Base-by-base conservation (phyloP, 2,329 filamentous ascomycete species). In the Paradendryphiella salina region DNA sequence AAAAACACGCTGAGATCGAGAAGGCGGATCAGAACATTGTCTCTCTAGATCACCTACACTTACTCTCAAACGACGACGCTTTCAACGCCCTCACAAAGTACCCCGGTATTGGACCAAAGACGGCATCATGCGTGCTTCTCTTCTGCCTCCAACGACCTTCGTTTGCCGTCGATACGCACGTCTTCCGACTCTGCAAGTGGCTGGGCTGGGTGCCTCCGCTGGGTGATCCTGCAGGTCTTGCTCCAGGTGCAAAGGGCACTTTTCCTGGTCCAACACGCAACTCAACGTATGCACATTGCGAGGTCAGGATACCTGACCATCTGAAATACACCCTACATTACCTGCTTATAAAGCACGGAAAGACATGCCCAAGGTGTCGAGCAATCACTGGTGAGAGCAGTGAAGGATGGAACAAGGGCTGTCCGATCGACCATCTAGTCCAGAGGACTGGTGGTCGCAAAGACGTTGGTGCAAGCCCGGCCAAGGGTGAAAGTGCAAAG, bases 121-220 rank as follows among this genome's bases (percentile, higher is more conserved):
- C 84, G 0, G 84, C 84, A 3, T 82, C 82, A 2, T 87, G 84
- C 56, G 84, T 87, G 4, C 71, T 84, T 5, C 76, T 86, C 1
- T 86, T 87, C 72, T 86, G 84, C 61, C 76, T 87, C 5, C 82
- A 83, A 59, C 78, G 83, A 0, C 83, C 84, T 2, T 80, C 77
- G 46, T 86, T 87, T 57, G 84, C 84, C 0, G 84, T 86, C 7
- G 84, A 87, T 57, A 87, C 84, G 1, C 84, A 87, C 66, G 83
- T 86, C 52, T 86, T 85, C 63, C 80, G 84, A 1, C 77, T 86
- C 11, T 81, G 78, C 58, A 80, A 81, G 44, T 85, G 84, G 77
- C 76, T 87, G 0, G 79, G 79, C 18, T 86, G 84, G 84, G 75
- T 85, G 1, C 84, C 84, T 0, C 67, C 76, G 39, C 52, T 72